A percentile compares a stretch with the other conserved stretches of the same genome.
Evolutionary conservation across 2,329 filamentous ascomycete genomes (phyloP).

Genomic region (Nemania bipapillata): DNA sequence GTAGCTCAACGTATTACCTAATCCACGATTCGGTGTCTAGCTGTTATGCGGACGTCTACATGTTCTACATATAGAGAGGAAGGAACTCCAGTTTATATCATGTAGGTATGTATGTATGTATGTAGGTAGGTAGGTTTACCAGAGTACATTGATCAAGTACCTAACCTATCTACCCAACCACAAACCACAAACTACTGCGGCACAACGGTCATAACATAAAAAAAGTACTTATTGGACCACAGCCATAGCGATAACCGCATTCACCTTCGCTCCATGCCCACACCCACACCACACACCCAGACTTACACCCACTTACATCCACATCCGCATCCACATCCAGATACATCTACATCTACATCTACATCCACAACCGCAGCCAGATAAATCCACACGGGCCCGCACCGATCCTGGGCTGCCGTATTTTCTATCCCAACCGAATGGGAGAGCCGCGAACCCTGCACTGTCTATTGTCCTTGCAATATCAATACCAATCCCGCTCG

Average conservation of each 20-base stretch:
- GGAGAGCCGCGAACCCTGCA: constrained; percentile 9
- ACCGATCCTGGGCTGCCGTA: constrained; percentile 3
- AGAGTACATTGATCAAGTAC: not conserved
- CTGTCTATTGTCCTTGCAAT: constrained; percentile 12
- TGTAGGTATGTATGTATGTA: not conserved
- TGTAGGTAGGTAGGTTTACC: not conserved
- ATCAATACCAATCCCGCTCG: constrained; percentile 14
- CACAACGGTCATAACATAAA: not conserved
- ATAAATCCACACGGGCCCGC: constrained; percentile 18
- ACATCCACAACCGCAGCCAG: not conserved
- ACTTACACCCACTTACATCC: not conserved
- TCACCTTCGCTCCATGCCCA: not conserved
- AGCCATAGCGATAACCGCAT: not conserved
- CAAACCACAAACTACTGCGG: not conserved
- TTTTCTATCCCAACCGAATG: constrained; percentile 1
- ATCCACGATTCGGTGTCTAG: not conserved
- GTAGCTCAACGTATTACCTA: not conserved
- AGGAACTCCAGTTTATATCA: not conserved
- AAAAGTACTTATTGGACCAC: not conserved
- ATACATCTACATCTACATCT: constrained; percentile 2
- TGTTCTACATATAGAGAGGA: too few relatives aligned
- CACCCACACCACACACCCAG: not conserved
- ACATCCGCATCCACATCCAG: not conserved
- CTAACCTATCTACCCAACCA: not conserved
- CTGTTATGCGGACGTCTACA: too few relatives aligned